phyloP scores from a whole-genome alignment of 2,329 filamentous ascomycete species.

The Penicillium sp. region DNA sequence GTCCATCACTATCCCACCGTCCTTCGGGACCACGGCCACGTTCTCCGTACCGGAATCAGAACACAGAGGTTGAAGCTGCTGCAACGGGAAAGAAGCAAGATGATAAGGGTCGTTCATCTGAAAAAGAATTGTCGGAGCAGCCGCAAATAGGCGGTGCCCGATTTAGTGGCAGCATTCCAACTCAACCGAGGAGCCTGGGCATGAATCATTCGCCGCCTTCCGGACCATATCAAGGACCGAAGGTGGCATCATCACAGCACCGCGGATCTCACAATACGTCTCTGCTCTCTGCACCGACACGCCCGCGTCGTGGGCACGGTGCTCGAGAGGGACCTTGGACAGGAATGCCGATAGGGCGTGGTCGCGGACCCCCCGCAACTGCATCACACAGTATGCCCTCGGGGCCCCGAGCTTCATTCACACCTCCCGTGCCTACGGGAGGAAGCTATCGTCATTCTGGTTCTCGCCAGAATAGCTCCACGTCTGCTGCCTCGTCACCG shows the following conservation, averaged over 20 bases:
- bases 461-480: slow-evolving; percentile 35
- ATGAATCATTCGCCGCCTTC: slow-evolving; percentile 32
- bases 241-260: slow-evolving; percentile 33
- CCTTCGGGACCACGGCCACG: slow-evolving; percentile 17
- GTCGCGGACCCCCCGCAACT: slow-evolving; percentile 28
- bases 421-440: slow-evolving; percentile 22
- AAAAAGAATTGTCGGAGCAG: slow-evolving; percentile 11
- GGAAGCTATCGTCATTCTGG: slow-evolving; percentile 34
- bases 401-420: slow-evolving; percentile 36
- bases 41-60: slow-evolving; percentile 19
- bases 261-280: slow-evolving; percentile 37
- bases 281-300: slow-evolving; percentile 46
- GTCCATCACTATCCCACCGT: slow-evolving; percentile 24
- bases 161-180: slow-evolving; percentile 25
- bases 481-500: slow-evolving; percentile 36
- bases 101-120: neutral
- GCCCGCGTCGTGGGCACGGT: slow-evolving; percentile 41
- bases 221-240: slow-evolving; percentile 37
- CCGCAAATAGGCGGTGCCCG: slow-evolving; percentile 18
- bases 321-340: slow-evolving; percentile 35
- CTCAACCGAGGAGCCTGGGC: slow-evolving; percentile 30
- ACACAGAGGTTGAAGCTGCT: neutral
- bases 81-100: neutral
- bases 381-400: slow-evolving; percentile 33
- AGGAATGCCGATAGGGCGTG: slow-evolving; percentile 29